Evolutionary conservation across 331 rosid genomes (phyloP).

Genomic region (Arachis monticola): DNA sequence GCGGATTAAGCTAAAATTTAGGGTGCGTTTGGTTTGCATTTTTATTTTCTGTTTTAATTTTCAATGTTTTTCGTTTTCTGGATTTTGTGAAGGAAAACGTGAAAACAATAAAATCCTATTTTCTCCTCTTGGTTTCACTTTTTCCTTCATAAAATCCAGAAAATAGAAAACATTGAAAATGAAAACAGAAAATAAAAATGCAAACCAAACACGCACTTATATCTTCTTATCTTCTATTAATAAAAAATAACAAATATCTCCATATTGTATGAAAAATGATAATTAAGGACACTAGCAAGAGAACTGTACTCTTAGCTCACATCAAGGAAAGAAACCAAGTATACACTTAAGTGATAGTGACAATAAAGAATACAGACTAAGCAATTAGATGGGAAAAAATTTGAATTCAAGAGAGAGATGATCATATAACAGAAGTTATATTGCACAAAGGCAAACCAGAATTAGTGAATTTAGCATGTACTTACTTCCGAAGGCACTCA

Average conservation of each 20-base stretch:
- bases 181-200: too few relatives aligned
- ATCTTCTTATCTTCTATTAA: not conserved
- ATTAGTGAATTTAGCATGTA: conserved; percentile 38
- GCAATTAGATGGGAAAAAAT: not conserved
- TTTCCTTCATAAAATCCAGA: too few relatives aligned
- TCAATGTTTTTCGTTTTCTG: too few relatives aligned
- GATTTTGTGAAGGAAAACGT: too few relatives aligned
- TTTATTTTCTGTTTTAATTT: too few relatives aligned
- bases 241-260: not conserved
- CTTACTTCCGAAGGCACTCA: conserved; percentile 96
- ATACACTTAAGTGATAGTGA: not conserved
- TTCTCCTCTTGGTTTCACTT: not conserved
- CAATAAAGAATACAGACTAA: not conserved
- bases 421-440: not conserved
- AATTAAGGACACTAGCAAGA: not conserved
- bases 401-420: conserved; percentile 3
- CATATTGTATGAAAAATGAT: not conserved
- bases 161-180: too few relatives aligned
- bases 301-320: not conserved
- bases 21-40: too few relatives aligned
- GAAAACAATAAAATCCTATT: too few relatives aligned
- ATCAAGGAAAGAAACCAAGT: not conserved
- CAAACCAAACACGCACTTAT: too few relatives aligned
- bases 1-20: not conserved
- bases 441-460: conserved; percentile 5